Evolutionary conservation across 176 grass and related monocot genomes (phyloP).

Genomic region (Triticum aestivum): IWGSC_CS_RefSeq_v2.1 NC_057807.1:643887484-643887983

Average conservation of each 20-base stretch:
- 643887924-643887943: slow-evolving; percentile 49
- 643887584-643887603: background rate
- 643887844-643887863: slow-evolving; percentile 64
- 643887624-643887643: slow-evolving; percentile 54
- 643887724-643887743: slow-evolving; percentile 30
- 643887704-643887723: background rate
- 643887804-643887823: slow-evolving; percentile 55
- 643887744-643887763: background rate
- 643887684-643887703: background rate
- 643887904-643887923: slow-evolving; percentile 65
- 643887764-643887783: slow-evolving; percentile 43
- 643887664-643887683: background rate
- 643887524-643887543: slow-evolving; percentile 44
- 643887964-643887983: slow-evolving; percentile 17
- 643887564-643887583: background rate
- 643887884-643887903: slow-evolving; percentile 70
- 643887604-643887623: slow-evolving; percentile 63
- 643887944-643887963: slow-evolving; percentile 52
- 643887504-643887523: slow-evolving; percentile 40
- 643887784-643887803: slow-evolving; percentile 54
- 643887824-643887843: slow-evolving; percentile 43
- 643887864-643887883: slow-evolving; percentile 69
- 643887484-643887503: slow-evolving; percentile 52
- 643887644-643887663: background rate
- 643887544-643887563: background rate